Base-by-base conservation (phyloP, 805 yeast genomes). In the Vanderwaltozyma tropicalis region DNA sequence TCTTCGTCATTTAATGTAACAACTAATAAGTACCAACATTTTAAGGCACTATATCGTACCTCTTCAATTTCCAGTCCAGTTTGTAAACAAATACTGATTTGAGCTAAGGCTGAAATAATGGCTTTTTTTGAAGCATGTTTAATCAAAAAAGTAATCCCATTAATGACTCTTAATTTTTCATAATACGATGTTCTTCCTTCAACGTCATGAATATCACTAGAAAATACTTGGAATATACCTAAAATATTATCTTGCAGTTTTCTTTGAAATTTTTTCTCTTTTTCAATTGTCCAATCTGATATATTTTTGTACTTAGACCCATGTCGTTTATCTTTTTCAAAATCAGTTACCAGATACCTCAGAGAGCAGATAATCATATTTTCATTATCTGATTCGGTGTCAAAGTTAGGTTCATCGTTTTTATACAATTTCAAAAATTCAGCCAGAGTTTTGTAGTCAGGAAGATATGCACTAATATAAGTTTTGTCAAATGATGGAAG, bases 71-170 rank as follows among this genome's bases (percentile, higher is more conserved):
- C 87, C 17, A 88, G 59, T 0, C 89, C 79, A 1, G 87, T 77
- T 52, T 86, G 95, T 11, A 89, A 62, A 48, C 94, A 82, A 2
- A 94, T 81, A 41, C 85, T 80, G 4, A 89, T 74, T 53, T 88
- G 97, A 0, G 95, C 94, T 26, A 82, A 59, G 0, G 85, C 84
- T 2, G 82, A 72, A 4, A 75, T 71, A 22, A 82, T 72, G 13
- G 77, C 66, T 19, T 68, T 63, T 5, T 71, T 70, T 2, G 76
- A 62, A 2, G 76, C 59, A 39, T 50, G 42, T 31, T 69, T 66
- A 6, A 83, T 74, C 18, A 89, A 59, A 40, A 80, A 74, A 28
- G 78, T 74, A 22, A 89, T 71, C 1, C 95, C 96, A 39, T 75
- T 66, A 2, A 89, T 67, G 1, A 89, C 79, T 27, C 74, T 70